Percentiles rank a stretch among this genome's conserved stretches.
Evolutionary conservation across 1,284 basidiomycete species (phyloP).

Genomic region (Pseudozyma tsukubaensis): DNA sequence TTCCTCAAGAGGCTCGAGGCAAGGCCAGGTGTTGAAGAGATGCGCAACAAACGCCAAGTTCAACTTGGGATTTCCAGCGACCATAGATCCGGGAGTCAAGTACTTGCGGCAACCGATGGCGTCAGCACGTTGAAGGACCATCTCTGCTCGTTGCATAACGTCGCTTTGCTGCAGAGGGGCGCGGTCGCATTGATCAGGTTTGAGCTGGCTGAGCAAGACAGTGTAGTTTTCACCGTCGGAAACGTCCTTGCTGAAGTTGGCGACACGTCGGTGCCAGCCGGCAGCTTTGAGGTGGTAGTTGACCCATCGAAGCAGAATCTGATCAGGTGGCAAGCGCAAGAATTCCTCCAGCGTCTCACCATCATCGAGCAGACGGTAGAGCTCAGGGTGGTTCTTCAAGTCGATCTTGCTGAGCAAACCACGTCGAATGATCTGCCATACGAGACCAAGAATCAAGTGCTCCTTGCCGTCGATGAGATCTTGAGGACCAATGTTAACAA

Average conservation of each 20-base stretch:
- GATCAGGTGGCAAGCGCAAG: constrained; percentile 91
- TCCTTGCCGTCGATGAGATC: constrained; percentile 94
- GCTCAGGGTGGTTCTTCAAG: constrained; percentile 96
- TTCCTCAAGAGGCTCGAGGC: constrained; percentile 81
- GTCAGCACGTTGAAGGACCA: constrained; percentile 92
- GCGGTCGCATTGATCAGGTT: constrained; percentile 87
- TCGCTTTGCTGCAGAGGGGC: constrained; percentile 88
- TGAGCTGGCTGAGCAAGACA: constrained; percentile 91
- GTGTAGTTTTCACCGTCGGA: constrained; percentile 97
- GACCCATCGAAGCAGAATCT: constrained; percentile 96
- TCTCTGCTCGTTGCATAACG: constrained; percentile 84
- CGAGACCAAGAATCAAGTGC: constrained; percentile 96
- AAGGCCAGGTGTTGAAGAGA: constrained; percentile 95
- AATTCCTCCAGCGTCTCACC: constrained; percentile 97
- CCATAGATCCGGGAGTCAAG: constrained; percentile 88
- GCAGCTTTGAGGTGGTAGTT: constrained; percentile 98
- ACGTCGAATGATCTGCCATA: constrained; percentile 97
- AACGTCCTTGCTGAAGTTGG: constrained; percentile 96
- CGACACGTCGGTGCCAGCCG: constrained; percentile 80
- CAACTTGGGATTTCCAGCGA: constrained; percentile 94
- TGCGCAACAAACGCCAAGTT: constrained; percentile 99
- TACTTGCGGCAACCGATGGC: constrained; percentile 95
- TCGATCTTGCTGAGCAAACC: constrained; percentile 94
- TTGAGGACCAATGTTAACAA: constrained; percentile 95
- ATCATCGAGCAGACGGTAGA: constrained; percentile 94